phyloP scores from a whole-genome alignment of 768 basidiomycete species.

The Suillus lakei region DNA sequence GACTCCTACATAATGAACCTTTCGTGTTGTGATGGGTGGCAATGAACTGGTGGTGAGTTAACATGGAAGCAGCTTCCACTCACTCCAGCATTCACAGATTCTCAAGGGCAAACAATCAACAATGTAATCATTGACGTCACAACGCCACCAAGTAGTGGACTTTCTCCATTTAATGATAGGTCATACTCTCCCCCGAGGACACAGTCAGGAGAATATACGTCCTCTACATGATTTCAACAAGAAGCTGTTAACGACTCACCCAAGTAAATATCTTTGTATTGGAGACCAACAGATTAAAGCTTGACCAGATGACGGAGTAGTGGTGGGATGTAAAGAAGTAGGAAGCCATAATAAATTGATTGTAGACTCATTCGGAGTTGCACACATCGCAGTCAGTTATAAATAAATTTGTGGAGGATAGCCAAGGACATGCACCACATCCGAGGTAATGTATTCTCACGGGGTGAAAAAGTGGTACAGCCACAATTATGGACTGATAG shows the following conservation, averaged over 20 bases:
- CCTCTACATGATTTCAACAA: slow-evolving; percentile 34
- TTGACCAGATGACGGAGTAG: slow-evolving; percentile 15
- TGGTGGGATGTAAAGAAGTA: slow-evolving; percentile 5
- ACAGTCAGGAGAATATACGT: slow-evolving; percentile 29
- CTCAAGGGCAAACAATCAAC: too few species aligned
- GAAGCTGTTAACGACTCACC: slow-evolving; percentile 19
- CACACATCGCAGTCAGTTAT: too few species aligned
- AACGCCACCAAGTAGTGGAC: slow-evolving; percentile 32
- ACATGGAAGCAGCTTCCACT: too few species aligned
- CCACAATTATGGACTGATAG: too few species aligned
- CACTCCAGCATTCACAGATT: too few species aligned
- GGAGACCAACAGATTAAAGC: slow-evolving; percentile 9
- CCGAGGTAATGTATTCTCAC: too few species aligned
- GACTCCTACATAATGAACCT: too few species aligned
- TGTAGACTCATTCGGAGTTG: neutral
- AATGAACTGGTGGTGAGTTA: too few species aligned
- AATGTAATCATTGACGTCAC: neutral
- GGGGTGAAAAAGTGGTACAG: too few species aligned
- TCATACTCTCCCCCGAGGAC: slow-evolving; percentile 42
- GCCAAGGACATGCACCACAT: too few species aligned
- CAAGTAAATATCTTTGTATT: slow-evolving; percentile 6
- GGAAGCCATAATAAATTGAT: neutral
- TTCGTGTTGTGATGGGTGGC: too few species aligned
- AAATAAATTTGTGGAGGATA: too few species aligned
- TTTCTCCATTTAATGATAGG: slow-evolving; percentile 44